phyloP scores from a whole-genome alignment of 78 protist genomes.

The Dictyostelium discoideum region dicty_2.7 NC_007090.3:4501001-4501500 shows the following conservation, averaged over 20 bases:
- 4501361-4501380: neutral
- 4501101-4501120: neutral
- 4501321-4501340: neutral
- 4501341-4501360: neutral
- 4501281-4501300: neutral
- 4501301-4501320: neutral
- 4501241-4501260: conserved; percentile 18
- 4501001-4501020: neutral
- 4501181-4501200: neutral
- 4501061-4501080: neutral
- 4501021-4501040: neutral
- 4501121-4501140: neutral
- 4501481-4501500: neutral
- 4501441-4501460: neutral
- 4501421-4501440: neutral
- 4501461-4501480: neutral
- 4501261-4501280: conserved; percentile 17
- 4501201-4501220: neutral
- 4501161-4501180: too few species aligned
- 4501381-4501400: neutral
- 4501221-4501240: neutral
- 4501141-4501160: neutral
- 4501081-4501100: neutral
- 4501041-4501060: neutral
- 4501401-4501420: neutral